Percentiles rank a stretch among this genome's conserved stretches.
Evolutionary conservation across 2,329 filamentous ascomycete genomes (phyloP).

Genomic region (Colletotrichum sp.): DNA sequence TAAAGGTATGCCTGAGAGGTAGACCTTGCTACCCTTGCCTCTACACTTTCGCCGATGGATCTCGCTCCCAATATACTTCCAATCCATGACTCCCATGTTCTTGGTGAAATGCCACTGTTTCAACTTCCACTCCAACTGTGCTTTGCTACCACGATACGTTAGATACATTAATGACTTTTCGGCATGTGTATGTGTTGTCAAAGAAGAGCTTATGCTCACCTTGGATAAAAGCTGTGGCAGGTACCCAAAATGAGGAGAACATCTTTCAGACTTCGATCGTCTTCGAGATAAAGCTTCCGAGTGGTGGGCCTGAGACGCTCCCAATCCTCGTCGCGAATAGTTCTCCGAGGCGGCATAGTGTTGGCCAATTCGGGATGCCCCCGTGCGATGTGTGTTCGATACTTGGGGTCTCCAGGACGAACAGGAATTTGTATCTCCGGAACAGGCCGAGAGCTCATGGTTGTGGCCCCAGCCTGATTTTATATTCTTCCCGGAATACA

Average conservation of each 20-base stretch:
- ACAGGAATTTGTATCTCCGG: neutral
- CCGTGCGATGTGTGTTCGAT: neutral
- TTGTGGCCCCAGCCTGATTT: neutral
- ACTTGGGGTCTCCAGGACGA: fast-evolving
- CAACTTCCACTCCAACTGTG: neutral
- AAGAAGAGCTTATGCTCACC: neutral
- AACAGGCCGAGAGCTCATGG: neutral
- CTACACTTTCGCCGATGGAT: neutral
- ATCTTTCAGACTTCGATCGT: neutral
- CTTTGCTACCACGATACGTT: neutral
- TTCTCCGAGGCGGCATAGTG: neutral
- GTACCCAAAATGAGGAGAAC: neutral
- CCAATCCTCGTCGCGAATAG: neutral
- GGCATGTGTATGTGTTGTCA: fast-evolving
- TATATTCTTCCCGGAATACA: neutral
- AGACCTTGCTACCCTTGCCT: neutral
- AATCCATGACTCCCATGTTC: neutral
- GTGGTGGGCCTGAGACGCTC: neutral
- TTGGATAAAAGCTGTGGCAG: neutral
- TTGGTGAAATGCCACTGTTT: neutral
- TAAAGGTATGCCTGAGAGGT: neutral
- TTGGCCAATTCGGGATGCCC: too few species aligned
- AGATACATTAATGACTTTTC: neutral
- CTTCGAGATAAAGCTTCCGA: neutral
- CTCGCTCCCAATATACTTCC: neutral